These are phyloP conservation scores for Schizophyllum amplum DNA, from an alignment of 1,284 basidiomycete species.

Conservation along the genomic window DNA sequence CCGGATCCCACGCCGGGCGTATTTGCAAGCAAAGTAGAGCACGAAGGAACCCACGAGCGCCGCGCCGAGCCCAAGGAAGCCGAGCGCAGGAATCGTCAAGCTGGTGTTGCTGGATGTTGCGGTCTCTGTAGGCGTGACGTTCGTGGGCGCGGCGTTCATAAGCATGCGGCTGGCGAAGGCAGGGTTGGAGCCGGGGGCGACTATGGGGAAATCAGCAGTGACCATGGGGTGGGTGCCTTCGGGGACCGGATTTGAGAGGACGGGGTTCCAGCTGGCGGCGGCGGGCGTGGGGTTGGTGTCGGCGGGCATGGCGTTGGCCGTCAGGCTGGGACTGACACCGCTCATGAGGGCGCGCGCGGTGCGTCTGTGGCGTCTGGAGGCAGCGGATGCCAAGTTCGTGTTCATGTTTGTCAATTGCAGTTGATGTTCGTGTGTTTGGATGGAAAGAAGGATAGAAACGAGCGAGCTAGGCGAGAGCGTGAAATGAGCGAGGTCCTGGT, in stretches of 20 bases:
- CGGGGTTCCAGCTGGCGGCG: background rate
- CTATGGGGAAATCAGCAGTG: too few relatives aligned
- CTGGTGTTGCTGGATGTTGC: background rate
- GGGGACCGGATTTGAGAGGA: background rate
- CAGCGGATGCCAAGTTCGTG: background rate
- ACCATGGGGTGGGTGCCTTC: background rate
- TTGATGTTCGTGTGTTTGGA: background rate
- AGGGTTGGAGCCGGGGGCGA: background rate
- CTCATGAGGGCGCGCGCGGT: background rate
- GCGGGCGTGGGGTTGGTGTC: background rate
- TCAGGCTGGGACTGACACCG: background rate
- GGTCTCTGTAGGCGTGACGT: background rate
- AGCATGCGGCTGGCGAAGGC: background rate
- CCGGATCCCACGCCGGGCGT: background rate
- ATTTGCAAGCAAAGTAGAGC: background rate
- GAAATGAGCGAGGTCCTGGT: background rate
- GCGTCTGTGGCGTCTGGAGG: background rate
- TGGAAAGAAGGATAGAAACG: background rate
- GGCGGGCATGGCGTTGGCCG: background rate
- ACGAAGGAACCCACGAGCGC: background rate
- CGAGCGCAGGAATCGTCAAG: background rate
- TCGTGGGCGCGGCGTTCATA: background rate
- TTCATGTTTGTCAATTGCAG: background rate
- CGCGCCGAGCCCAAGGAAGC: background rate
- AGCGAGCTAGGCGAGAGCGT: background rate